phyloP scores from a whole-genome alignment of 306 rosid species.

The Malus asiatica region DNA sequence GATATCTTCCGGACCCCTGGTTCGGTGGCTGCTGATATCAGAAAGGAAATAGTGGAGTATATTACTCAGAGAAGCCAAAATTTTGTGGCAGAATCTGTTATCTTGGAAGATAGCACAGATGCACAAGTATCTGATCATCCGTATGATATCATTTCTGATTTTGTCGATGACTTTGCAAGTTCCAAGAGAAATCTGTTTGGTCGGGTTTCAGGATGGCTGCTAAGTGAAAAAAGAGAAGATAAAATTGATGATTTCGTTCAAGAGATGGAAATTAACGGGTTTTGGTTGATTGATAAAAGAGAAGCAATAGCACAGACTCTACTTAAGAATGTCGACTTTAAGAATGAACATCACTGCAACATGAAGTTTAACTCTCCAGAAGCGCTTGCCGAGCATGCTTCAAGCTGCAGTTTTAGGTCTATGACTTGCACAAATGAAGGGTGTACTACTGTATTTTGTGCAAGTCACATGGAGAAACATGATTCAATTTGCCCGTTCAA shows the following conservation, averaged over 20 bases:
- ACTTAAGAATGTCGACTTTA: conserved; percentile 68
- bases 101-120: conserved; percentile 49
- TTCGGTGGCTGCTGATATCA: conserved; percentile 54
- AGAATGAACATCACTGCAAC: conserved; percentile 49
- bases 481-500: conserved; percentile 73
- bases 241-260: conserved; percentile 78
- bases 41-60: conserved; percentile 76
- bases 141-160: conserved; percentile 58
- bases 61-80: conserved; percentile 57
- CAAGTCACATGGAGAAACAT: conserved; percentile 48
- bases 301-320: conserved; percentile 36
- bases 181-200: conserved; percentile 63
- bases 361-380: conserved; percentile 35
- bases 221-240: conserved; percentile 82
- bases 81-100: conserved; percentile 59
- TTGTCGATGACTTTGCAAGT: conserved; percentile 64
- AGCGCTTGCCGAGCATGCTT: conserved; percentile 46
- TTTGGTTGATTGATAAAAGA: conserved; percentile 68
- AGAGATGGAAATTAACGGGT: conserved; percentile 62
- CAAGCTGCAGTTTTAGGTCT: conserved; percentile 47
- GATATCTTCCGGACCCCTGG: conserved; percentile 57
- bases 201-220: conserved; percentile 65
- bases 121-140: conserved; percentile 55
- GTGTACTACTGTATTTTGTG: conserved; percentile 52
- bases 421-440: conserved; percentile 51